A percentile compares a stretch with the other conserved stretches of the same genome.
These are phyloP conservation scores for Aureobasidium vineae DNA, from an alignment of 2,329 filamentous ascomycete species.

Conservation along the genomic window DNA sequence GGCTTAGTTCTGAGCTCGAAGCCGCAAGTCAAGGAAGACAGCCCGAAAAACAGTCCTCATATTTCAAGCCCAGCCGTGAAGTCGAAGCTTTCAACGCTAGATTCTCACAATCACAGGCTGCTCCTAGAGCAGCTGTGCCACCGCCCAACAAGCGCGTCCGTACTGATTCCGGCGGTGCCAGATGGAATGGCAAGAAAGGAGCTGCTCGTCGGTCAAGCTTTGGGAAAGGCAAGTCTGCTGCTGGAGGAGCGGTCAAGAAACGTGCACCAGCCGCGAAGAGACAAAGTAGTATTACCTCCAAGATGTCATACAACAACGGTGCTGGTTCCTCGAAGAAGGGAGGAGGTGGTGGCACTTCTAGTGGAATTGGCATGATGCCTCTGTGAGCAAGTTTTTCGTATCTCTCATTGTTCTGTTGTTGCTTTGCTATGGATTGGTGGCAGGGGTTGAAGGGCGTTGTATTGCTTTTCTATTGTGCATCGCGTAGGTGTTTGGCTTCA, in stretches of 20 bases:
- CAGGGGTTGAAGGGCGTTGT: not conserved
- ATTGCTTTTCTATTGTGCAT: not conserved
- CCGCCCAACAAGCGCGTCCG: slow-evolving; percentile 8
- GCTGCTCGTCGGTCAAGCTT: slow-evolving; percentile 22
- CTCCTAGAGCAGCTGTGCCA: not conserved
- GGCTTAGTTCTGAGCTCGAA: slow-evolving; percentile 46
- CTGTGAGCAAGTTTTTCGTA: slow-evolving; percentile 31
- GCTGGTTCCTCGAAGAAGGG: slow-evolving; percentile 5
- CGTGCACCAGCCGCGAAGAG: slow-evolving; percentile 13
- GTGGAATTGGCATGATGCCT: slow-evolving; percentile 43
- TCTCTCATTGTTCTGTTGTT: not conserved
- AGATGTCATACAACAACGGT: slow-evolving; percentile 5
- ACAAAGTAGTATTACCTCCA: slow-evolving; percentile 12
- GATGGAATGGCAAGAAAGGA: slow-evolving; percentile 22
- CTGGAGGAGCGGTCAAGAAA: slow-evolving; percentile 27
- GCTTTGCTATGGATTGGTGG: not conserved
- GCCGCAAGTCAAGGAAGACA: slow-evolving; percentile 37
- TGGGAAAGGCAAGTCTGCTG: slow-evolving; percentile 12
- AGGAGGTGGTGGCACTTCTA: slow-evolving; percentile 28
- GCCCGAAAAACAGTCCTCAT: slow-evolving; percentile 17
- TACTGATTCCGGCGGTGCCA: not conserved
- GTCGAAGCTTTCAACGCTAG: slow-evolving; percentile 35
- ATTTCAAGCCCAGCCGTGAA: slow-evolving; percentile 32
- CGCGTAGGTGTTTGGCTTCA: not conserved
- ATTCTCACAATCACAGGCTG: slow-evolving; percentile 29